Percentiles rank a stretch among this genome's conserved stretches.
Conservation (phyloP, 2,329 filamentous ascomycete genomes). For the Lachnellula subtilissima region DNA sequence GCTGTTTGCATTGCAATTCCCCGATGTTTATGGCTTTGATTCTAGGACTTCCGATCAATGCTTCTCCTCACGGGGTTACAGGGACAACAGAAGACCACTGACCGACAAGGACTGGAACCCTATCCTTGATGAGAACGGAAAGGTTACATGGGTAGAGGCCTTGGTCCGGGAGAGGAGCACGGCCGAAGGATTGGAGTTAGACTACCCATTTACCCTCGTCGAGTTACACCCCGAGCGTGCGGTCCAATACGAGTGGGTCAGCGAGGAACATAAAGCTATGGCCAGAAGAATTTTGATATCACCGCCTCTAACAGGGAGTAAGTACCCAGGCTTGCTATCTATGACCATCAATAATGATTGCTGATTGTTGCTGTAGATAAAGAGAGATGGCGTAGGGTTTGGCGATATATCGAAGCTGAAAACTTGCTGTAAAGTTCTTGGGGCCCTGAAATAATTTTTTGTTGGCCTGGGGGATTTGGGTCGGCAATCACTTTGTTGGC, state of each 20-base stretch:
- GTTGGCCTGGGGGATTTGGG: too few species aligned
- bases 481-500: too few species aligned
- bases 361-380: conserved; percentile 2
- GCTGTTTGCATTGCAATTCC: conserved; percentile 2
- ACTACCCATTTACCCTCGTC: conserved; percentile 9
- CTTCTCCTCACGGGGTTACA: conserved; percentile 16
- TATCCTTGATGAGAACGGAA: neutral
- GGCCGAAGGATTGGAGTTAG: conserved; percentile 3
- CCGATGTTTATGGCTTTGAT: neutral
- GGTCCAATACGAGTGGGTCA: conserved; percentile 10
- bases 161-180: conserved; percentile 5
- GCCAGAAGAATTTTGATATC: conserved; percentile 3
- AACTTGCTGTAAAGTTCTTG: neutral
- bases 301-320: neutral
- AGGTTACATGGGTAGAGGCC: neutral
- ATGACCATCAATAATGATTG: neutral
- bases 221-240: conserved; percentile 11
- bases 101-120: conserved; percentile 6
- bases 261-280: conserved; percentile 7
- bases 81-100: conserved; percentile 7
- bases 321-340: neutral
- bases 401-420: neutral
- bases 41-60: conserved; percentile 8
- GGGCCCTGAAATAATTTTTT: neutral
- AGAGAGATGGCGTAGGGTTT: conserved; percentile 6